phyloP scores from a whole-genome alignment of 2,329 filamentous ascomycete species.

The Fusarium virguliforme region DNA sequence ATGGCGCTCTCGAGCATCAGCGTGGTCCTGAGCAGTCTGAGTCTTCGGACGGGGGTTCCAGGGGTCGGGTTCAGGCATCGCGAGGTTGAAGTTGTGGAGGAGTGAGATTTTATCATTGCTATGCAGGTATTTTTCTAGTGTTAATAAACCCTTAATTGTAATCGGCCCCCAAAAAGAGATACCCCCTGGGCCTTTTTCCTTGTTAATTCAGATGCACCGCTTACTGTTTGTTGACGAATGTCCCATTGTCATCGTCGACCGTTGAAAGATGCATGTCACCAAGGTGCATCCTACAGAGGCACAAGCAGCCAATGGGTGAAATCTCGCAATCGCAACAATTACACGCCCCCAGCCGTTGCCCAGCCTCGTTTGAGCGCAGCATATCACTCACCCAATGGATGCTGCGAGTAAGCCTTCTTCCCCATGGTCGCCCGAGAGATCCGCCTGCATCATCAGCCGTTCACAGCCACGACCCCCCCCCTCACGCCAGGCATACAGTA shows the following conservation, averaged over 20 bases:
- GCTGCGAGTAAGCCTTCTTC: background rate
- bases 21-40: conserved; percentile 86
- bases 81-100: conserved; percentile 31
- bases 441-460: conserved; percentile 18
- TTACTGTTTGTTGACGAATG: conserved; percentile 14
- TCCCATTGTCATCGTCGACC: background rate
- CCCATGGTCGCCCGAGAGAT: conserved; percentile 25
- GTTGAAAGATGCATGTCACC: conserved; percentile 24
- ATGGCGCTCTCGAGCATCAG: conserved; percentile 95
- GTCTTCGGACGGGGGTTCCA: conserved; percentile 70
- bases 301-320: conserved; percentile 33
- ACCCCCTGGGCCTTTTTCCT: conserved; percentile 10
- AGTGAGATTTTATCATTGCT: background rate
- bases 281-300: conserved; percentile 10
- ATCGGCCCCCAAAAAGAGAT: conserved; percentile 5
- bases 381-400: conserved; percentile 12
- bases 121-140: background rate
- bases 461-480: conserved; percentile 31
- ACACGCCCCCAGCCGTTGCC: background rate
- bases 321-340: conserved; percentile 36
- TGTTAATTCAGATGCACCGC: conserved; percentile 27
- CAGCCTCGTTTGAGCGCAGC: conserved; percentile 25
- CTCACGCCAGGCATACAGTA: background rate
- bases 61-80: conserved; percentile 61
- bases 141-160: conserved; percentile 7